Conservation (phyloP, 305 asterid genomes). For the Ajuga reptans region DNA sequence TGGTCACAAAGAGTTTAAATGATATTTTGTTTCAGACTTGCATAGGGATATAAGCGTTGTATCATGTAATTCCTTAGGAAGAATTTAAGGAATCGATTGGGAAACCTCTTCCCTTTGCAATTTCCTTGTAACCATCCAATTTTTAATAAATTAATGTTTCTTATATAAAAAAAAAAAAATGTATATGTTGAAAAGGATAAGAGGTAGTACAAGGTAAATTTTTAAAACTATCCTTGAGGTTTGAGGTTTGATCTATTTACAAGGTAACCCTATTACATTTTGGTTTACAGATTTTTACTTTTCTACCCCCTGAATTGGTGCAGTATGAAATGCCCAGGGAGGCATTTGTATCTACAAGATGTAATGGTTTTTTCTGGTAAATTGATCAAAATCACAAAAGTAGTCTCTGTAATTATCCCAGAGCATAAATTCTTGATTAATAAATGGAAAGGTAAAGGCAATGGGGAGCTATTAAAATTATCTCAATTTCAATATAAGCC, state of each 20-base stretch:
- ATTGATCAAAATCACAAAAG: too few species aligned
- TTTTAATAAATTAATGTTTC: too few species aligned
- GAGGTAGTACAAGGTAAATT: background rate
- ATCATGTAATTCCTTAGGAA: too few species aligned
- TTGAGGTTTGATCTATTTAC: background rate
- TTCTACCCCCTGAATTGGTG: background rate
- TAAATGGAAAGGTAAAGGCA: background rate
- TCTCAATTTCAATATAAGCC: background rate
- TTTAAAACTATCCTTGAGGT: background rate
- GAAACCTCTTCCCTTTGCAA: too few species aligned
- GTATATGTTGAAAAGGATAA: background rate
- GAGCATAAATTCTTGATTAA: background rate
- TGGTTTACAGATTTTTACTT: background rate
- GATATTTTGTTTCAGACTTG: too few species aligned
- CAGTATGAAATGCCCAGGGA: background rate
- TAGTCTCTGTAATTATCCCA: background rate
- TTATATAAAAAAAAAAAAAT: too few species aligned
- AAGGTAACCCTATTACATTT: background rate
- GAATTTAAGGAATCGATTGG: too few species aligned
- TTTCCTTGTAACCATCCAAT: too few species aligned
- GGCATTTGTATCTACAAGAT: too few species aligned
- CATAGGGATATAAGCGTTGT: too few species aligned
- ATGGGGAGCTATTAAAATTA: background rate
- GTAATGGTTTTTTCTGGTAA: too few species aligned
- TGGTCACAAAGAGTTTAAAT: too few species aligned